Conservation (phyloP, 202 grass and related monocot species). For the Setaria viridis region DNA sequence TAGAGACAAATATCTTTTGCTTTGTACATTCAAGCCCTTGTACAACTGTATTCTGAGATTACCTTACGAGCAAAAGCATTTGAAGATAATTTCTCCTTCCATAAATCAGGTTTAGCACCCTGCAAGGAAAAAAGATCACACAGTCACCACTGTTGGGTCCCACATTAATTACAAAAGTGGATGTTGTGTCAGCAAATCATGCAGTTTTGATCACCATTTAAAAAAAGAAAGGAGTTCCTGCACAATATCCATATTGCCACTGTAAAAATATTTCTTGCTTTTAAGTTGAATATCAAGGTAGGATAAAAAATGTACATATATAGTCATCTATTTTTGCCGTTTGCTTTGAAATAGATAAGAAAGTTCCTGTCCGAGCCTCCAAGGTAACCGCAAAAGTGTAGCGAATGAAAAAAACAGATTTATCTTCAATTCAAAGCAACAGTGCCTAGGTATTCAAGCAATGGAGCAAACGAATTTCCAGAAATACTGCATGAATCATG, state of each 20-base stretch:
- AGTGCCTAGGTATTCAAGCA: not conserved
- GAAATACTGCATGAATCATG: not conserved
- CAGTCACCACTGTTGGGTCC: not conserved
- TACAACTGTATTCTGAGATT: conserved; percentile 29
- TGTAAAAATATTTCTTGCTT: conserved; percentile 7
- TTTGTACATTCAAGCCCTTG: not conserved
- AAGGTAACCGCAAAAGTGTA: not conserved
- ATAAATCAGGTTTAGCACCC: conserved; percentile 57
- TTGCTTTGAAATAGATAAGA: not conserved
- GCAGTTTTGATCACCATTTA: not conserved
- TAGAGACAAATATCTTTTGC: not conserved
- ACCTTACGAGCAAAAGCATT: conserved; percentile 76
- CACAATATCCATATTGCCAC: conserved; percentile 4
- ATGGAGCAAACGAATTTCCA: conserved; percentile 11
- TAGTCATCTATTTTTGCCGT: not conserved
- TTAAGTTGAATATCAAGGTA: not conserved
- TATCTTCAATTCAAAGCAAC: conserved; percentile 14
- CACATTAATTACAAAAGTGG: conserved; percentile 2
- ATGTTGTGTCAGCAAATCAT: not conserved
- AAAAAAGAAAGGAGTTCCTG: not conserved
- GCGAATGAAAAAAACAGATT: not conserved
- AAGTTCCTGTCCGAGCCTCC: not conserved
- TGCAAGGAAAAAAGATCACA: conserved; percentile 34
- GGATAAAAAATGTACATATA: conserved; percentile 10
- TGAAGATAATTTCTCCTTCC: conserved; percentile 73